Conservation (phyloP, 1,284 basidiomycete species). For the Boletus subluridellus region DNA sequence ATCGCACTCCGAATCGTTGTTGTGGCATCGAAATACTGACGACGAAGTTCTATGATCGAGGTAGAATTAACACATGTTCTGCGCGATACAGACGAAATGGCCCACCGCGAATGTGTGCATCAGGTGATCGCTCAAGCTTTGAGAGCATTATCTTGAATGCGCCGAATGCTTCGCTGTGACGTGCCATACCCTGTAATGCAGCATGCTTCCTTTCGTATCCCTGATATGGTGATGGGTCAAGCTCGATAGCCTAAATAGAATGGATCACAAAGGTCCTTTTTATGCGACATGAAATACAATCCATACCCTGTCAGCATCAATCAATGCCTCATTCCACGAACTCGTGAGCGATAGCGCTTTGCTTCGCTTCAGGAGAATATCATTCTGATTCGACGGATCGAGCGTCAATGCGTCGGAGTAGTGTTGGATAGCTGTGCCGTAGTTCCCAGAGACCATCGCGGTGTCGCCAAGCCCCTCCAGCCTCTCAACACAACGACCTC, state of each 20-base stretch:
- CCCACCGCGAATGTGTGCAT: background rate
- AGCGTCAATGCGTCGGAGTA: background rate
- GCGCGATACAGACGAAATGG: background rate
- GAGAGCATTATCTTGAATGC: background rate
- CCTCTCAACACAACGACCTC: background rate
- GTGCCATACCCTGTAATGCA: background rate
- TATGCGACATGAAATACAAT: background rate
- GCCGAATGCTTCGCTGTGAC: background rate
- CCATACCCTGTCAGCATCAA: background rate
- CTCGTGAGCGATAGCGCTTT: background rate
- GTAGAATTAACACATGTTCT: too few species aligned
- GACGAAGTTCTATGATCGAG: too few species aligned
- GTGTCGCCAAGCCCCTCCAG: constrained; percentile 1
- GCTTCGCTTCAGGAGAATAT: background rate
- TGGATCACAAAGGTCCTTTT: background rate
- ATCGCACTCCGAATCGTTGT: background rate
- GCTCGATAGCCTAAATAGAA: background rate
- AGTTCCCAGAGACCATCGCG: background rate
- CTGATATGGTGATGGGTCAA: background rate
- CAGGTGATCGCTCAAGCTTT: background rate
- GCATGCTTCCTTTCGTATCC: background rate
- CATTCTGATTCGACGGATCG: background rate
- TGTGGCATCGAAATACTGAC: background rate
- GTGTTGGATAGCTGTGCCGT: background rate
- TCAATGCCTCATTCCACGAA: background rate